A percentile compares a stretch with the other conserved stretches of the same genome.
Evolutionary conservation across 805 yeast species (phyloP).

Genomic region (Ogataea thermomethanolica): DNA sequence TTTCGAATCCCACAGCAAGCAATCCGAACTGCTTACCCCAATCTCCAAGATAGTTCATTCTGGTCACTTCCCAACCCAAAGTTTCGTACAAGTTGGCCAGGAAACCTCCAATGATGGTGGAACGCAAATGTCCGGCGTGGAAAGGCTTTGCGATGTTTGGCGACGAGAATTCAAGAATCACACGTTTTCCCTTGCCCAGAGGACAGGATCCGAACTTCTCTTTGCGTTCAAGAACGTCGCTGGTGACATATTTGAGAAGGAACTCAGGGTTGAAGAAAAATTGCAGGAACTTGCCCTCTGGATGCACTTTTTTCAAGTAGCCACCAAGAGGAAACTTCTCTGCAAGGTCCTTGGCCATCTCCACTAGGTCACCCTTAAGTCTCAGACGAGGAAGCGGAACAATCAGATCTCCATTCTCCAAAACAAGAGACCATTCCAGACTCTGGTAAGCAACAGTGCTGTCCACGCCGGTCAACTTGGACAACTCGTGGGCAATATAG

Average conservation of each 20-base stretch:
- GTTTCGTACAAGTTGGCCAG: slow-evolving; percentile 84
- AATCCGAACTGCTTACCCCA: slow-evolving; percentile 99
- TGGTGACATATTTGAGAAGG: slow-evolving; percentile 64
- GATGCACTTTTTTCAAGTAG: slow-evolving; percentile 64
- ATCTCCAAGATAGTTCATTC: slow-evolving; percentile 96
- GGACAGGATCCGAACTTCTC: slow-evolving; percentile 71
- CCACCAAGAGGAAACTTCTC: slow-evolving; percentile 69
- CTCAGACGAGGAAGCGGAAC: slow-evolving; percentile 90
- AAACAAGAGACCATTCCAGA: slow-evolving; percentile 78
- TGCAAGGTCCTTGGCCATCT: slow-evolving; percentile 74
- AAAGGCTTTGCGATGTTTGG: slow-evolving; percentile 99
- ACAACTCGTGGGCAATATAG: slow-evolving; percentile 77
- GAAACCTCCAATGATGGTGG: slow-evolving; percentile 97
- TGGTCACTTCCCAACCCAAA: slow-evolving; percentile 86
- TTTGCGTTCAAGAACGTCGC: slow-evolving; percentile 60
- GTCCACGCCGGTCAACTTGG: slow-evolving; percentile 70
- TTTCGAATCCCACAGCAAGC: slow-evolving; percentile 86
- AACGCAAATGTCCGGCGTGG: slow-evolving; percentile 98
- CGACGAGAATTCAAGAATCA: slow-evolving; percentile 87
- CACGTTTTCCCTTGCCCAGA: slow-evolving; percentile 65
- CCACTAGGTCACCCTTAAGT: slow-evolving; percentile 80
- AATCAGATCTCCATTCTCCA: slow-evolving; percentile 90
- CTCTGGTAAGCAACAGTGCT: slow-evolving; percentile 71
- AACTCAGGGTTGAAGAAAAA: slow-evolving; percentile 72
- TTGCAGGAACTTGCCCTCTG: slow-evolving; percentile 89